A percentile compares a stretch with the other conserved stretches of the same genome.
Conservation (phyloP, 495 filamentous ascomycete genomes). For the Penicillium diatomitis region DNA sequence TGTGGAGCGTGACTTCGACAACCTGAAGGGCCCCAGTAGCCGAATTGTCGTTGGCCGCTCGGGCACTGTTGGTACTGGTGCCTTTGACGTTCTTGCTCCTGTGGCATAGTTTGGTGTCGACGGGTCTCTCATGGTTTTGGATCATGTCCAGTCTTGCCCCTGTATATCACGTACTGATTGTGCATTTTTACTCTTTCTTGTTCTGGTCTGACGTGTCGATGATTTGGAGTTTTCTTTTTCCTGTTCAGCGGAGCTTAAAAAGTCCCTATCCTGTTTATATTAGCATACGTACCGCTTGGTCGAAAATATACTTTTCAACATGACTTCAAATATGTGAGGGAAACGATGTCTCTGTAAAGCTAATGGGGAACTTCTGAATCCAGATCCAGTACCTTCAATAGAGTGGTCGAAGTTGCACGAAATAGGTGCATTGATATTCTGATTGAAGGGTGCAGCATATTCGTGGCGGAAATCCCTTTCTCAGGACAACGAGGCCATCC, state of each 20-base stretch:
- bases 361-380: too few relatives aligned
- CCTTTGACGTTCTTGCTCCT: conserved; percentile 78
- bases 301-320: conserved; percentile 13
- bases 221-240: conserved; percentile 38
- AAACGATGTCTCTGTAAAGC: too few relatives aligned
- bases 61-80: conserved; percentile 77
- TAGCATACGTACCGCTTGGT: conserved; percentile 20
- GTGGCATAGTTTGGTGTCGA: conserved; percentile 33
- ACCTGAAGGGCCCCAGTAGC: conserved; percentile 73
- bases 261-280: conserved; percentile 27
- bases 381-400: too few relatives aligned
- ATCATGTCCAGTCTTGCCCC: conserved; percentile 6
- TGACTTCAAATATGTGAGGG: too few relatives aligned
- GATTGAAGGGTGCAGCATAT: neutral
- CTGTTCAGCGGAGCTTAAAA: conserved; percentile 35
- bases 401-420: too few relatives aligned
- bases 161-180: conserved; percentile 15
- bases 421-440: neutral
- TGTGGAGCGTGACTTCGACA: conserved; percentile 80
- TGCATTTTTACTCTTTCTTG: conserved; percentile 12
- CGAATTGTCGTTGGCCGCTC: conserved; percentile 81
- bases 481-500: too few relatives aligned
- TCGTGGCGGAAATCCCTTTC: too few relatives aligned
- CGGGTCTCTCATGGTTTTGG: conserved; percentile 9
- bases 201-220: conserved; percentile 24